Conservation (phyloP, 2,329 filamentous ascomycete genomes). For the Didymosphaeria variabile region DNA sequence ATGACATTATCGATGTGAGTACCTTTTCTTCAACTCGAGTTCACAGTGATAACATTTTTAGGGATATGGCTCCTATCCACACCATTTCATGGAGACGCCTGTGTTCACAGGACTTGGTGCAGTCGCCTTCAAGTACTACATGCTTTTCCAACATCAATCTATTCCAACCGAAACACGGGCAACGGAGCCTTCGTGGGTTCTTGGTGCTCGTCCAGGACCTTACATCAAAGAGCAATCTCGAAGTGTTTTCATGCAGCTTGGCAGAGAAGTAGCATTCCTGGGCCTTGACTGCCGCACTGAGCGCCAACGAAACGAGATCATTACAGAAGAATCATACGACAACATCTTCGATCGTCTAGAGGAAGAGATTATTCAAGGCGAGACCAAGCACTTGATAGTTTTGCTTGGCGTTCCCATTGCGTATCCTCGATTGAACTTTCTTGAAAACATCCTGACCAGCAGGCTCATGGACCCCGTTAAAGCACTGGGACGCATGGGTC, state of each 20-base stretch:
- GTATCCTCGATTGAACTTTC: slow-evolving; percentile 61
- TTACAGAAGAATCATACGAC: slow-evolving; percentile 84
- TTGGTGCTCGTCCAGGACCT: slow-evolving; percentile 81
- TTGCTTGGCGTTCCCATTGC: slow-evolving; percentile 75
- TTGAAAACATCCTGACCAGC: slow-evolving; percentile 79
- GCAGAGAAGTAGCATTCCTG: slow-evolving; percentile 79
- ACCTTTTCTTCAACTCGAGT: slow-evolving; percentile 59
- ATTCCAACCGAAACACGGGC: slow-evolving; percentile 80
- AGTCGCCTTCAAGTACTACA: slow-evolving; percentile 97
- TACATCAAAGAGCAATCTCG: slow-evolving; percentile 89
- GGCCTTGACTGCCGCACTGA: slow-evolving; percentile 93
- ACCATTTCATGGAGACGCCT: slow-evolving; percentile 88
- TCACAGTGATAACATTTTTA: slow-evolving; percentile 63
- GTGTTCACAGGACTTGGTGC: slow-evolving; percentile 90
- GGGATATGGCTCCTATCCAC: slow-evolving; percentile 91
- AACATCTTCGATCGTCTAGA: slow-evolving; percentile 87
- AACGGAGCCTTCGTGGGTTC: slow-evolving; percentile 89
- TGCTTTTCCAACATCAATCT: slow-evolving; percentile 98
- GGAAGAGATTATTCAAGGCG: slow-evolving; percentile 79
- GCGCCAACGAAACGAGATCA: slow-evolving; percentile 80
- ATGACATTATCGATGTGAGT: slow-evolving; percentile 65
- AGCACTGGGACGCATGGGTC: slow-evolving; percentile 80
- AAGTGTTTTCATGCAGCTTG: slow-evolving; percentile 85
- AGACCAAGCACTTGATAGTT: slow-evolving; percentile 89
- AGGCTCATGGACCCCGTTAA: slow-evolving; percentile 88